Conservation (phyloP, 1,284 basidiomycete genomes). For the Trichosporon sp. region DNA sequence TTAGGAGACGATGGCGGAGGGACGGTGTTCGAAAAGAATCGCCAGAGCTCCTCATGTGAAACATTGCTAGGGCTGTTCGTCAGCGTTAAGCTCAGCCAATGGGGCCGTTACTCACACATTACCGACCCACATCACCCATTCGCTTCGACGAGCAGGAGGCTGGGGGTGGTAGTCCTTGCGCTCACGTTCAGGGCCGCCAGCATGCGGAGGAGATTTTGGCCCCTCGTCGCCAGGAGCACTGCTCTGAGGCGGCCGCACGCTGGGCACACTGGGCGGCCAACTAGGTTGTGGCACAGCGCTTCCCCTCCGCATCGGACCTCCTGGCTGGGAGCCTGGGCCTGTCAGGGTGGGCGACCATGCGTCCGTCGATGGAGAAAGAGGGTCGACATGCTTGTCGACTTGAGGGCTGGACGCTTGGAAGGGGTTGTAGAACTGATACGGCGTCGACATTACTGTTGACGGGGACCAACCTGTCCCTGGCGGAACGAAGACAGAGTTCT, state of each 20-base stretch:
- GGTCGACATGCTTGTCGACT: constrained; percentile 13
- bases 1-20: constrained; percentile 24
- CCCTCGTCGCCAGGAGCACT: constrained; percentile 1
- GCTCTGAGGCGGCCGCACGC: neutral
- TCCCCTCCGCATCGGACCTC: constrained; percentile 8
- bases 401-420: constrained; percentile 11
- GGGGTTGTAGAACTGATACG: constrained; percentile 18
- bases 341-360: constrained; percentile 11
- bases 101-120: constrained; percentile 43
- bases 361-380: constrained; percentile 13
- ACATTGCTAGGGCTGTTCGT: constrained; percentile 58
- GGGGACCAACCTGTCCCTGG: constrained; percentile 15
- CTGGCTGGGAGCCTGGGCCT: neutral
- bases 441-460: constrained; percentile 17
- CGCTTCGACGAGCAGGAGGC: constrained; percentile 62
- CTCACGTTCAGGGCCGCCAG: constrained; percentile 23
- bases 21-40: constrained; percentile 63
- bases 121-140: constrained; percentile 87
- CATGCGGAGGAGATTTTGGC: neutral
- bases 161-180: constrained; percentile 50
- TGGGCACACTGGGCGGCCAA: neutral
- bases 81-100: neutral
- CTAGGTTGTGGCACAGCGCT: neutral
- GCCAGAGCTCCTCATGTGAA: constrained; percentile 80
- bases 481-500: constrained; percentile 14